Base-by-base conservation (phyloP, 805 yeast genomes). In the Lachancea sp. region DNA sequence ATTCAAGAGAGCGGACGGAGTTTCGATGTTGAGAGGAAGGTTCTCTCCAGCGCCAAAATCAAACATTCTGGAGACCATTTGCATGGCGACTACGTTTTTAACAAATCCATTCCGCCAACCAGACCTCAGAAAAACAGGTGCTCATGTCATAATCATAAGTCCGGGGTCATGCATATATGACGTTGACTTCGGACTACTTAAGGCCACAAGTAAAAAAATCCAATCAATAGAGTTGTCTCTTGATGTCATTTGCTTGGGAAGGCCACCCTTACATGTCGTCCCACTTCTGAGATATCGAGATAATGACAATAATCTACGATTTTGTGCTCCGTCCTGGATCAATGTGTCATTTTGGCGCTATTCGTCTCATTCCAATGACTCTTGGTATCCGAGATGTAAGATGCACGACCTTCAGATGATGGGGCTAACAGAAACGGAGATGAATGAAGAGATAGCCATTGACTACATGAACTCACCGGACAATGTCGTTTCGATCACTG, bases 351-450 rank as follows among this genome's bases (percentile, higher is more conserved):
- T 85, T 58, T 93, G 95, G 85, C 79, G 76, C 44, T 86, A 83
- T 41, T 59, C 65, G 32, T 58, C 55, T 46, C 69, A 59, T 63
- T 70, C 70, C 27, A 20, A 32, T 15, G 53, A 51, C 19, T 84
- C 78, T 53, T 91, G 98, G 97, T 75, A 83, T n/a, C 97, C 99
- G 0, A 71, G 93, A 30, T 89, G 97, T 63, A 88, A 87, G 56
- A 90, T 93, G 41, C 91, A 93, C 62, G 98, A 91, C 57, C 66
- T 93, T 16, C 98, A 93, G 62, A 93, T 93, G 97, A 91, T 91
- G 95, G 98, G 98, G 0, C 77, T 93, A 7, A 88, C 91, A 82
- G 98, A 91, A 56, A 87, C 86, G 55, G 96, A 93, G 57, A 70
- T 81, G 46, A 79, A 81, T 51, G 78, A 83, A 11, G 58, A 59